Evolutionary conservation across 169 alveolate genomes (phyloP).

Genomic region (Plasmodium sp.): DNA sequence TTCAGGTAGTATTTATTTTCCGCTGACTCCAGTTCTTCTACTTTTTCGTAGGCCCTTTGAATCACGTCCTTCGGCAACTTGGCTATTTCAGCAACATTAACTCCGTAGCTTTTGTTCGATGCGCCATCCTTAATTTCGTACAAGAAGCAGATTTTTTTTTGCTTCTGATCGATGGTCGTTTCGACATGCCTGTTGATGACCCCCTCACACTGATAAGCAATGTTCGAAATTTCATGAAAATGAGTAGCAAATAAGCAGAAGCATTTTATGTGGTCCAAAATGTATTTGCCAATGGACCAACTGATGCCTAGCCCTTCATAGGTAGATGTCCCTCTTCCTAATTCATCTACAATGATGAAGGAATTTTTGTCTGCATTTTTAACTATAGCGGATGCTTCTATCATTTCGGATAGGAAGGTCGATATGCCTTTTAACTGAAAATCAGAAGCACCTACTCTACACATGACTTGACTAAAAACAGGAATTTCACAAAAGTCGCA

Average conservation of each 20-base stretch:
- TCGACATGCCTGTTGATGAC: constrained; percentile 89
- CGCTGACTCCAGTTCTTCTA: constrained; percentile 70
- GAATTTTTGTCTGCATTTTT: constrained; percentile 93
- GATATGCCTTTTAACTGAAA: constrained; percentile 95
- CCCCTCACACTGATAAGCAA: constrained; percentile 92
- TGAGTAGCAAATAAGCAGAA: constrained; percentile 98
- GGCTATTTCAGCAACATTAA: constrained; percentile 95
- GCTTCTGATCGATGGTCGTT: constrained; percentile 77
- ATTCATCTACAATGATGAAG: constrained; percentile 96
- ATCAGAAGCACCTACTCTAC: constrained; percentile 99
- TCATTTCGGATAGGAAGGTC: constrained; percentile 98
- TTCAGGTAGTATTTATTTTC: constrained; percentile 70
- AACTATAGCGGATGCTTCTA: constrained; percentile 95
- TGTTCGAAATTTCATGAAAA: constrained; percentile 96
- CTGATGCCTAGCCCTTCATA: constrained; percentile 98
- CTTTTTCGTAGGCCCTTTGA: constrained; percentile 71
- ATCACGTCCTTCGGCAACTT: constrained; percentile 90
- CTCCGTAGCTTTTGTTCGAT: constrained; percentile 94
- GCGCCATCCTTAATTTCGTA: constrained; percentile 93
- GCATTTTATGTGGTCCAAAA: constrained; percentile 91
- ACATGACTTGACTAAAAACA: constrained; percentile 93
- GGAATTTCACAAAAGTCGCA: constrained; percentile 93
- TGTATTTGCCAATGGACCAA: constrained; percentile 96
- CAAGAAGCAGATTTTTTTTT: constrained; percentile 84
- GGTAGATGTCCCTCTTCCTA: constrained; percentile 98